phyloP scores from a whole-genome alignment of 345 rosid species.

The Punica granatum region DNA sequence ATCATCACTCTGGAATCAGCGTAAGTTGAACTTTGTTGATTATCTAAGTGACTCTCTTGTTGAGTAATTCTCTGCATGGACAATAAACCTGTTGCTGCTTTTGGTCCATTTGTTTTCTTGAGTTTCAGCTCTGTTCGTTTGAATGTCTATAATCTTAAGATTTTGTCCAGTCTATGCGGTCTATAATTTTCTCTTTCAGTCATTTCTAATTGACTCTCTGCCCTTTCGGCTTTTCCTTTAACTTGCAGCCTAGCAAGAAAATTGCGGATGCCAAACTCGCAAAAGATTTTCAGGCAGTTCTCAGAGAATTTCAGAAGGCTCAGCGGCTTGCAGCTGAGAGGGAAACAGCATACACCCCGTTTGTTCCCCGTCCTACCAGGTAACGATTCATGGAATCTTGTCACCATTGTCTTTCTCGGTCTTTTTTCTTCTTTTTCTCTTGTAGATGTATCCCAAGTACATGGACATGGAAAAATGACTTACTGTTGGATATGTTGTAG shows the following conservation, averaged over 20 bases:
- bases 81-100: neutral
- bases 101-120: neutral
- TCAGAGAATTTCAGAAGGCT: constrained; percentile 21
- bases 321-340: constrained; percentile 23
- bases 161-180: neutral
- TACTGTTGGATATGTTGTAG: neutral
- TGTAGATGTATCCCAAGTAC: neutral
- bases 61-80: neutral
- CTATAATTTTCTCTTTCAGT: neutral
- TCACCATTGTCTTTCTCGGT: neutral
- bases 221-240: neutral
- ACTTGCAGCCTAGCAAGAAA: constrained; percentile 18
- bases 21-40: constrained; percentile 18
- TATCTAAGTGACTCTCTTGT: neutral
- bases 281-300: constrained; percentile 21
- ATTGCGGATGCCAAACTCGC: constrained; percentile 22
- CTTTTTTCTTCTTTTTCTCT: neutral
- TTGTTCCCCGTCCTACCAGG: constrained; percentile 17
- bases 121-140: neutral
- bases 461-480: neutral
- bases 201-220: neutral
- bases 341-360: constrained; percentile 19
- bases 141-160: neutral
- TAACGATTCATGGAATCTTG: neutral
- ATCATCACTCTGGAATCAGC: constrained; percentile 62